Percentiles rank a stretch among this genome's conserved stretches.
Evolutionary conservation across 2,329 filamentous ascomycete species (phyloP).

Genomic region (Trichoderma sp.): DNA sequence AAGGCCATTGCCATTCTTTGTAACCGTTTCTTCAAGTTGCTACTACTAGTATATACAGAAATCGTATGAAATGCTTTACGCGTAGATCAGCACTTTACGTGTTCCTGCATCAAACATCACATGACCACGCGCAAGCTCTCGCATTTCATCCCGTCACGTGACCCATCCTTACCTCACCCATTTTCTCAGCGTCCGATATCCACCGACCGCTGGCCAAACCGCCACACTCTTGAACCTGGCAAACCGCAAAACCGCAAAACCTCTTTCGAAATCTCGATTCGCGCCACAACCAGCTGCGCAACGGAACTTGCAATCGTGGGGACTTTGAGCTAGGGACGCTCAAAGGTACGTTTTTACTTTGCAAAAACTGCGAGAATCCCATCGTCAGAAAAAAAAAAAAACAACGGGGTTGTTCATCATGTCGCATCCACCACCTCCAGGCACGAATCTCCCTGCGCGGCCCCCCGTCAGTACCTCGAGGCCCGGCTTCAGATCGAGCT

Average conservation of each 20-base stretch:
- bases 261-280: not conserved
- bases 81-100: not conserved
- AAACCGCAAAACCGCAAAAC: not conserved
- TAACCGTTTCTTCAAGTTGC: too few relatives aligned
- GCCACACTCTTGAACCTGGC: not conserved
- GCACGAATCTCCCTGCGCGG: constrained; percentile 66
- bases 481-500: constrained; percentile 49
- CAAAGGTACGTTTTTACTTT: constrained; percentile 47
- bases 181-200: constrained; percentile 1
- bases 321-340: constrained; percentile 39
- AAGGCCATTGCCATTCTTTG: not conserved
- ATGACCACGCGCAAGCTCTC: not conserved
- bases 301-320: not conserved
- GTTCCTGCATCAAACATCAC: not conserved
- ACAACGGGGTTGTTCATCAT: constrained; percentile 60
- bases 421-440: constrained; percentile 85
- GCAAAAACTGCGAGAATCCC: constrained; percentile 22
- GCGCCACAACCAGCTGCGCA: not conserved
- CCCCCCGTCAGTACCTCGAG: constrained; percentile 56
- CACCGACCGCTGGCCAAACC: not conserved
- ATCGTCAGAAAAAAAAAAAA: not conserved
- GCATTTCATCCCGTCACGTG: not conserved
- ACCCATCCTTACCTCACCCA: not conserved
- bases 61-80: not conserved
- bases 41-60: too few relatives aligned